Evolutionary conservation across 1,284 basidiomycete genomes (phyloP).

Genomic region (Sanguinoderma infundibulare): DNA sequence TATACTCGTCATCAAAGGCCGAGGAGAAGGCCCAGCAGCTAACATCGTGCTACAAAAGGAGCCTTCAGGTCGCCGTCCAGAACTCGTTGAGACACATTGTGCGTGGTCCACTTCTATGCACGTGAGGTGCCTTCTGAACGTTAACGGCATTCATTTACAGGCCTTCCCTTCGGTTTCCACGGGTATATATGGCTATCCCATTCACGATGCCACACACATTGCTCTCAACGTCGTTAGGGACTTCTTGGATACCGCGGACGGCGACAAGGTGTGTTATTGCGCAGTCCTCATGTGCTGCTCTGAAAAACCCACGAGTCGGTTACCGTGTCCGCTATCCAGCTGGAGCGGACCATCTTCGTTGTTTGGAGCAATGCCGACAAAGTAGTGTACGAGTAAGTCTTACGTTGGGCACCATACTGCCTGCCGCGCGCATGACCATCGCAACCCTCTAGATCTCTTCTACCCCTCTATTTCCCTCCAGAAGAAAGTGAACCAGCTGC

Average conservation of each 20-base stretch:
- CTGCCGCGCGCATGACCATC: background rate
- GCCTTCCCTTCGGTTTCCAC: constrained; percentile 85
- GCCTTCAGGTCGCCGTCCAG: constrained; percentile 65
- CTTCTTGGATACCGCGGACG: constrained; percentile 59
- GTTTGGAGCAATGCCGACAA: constrained; percentile 72
- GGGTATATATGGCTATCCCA: constrained; percentile 81
- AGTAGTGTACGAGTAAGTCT: constrained; percentile 64
- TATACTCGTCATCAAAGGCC: constrained; percentile 56
- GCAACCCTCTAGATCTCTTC: constrained; percentile 47
- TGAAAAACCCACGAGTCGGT: background rate
- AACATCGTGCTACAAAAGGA: constrained; percentile 73
- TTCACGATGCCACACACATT: constrained; percentile 70
- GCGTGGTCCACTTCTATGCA: constrained; percentile 22
- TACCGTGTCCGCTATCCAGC: constrained; percentile 41
- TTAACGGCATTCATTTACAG: constrained; percentile 41
- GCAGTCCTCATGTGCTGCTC: background rate
- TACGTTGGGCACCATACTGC: background rate
- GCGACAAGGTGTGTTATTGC: constrained; percentile 47
- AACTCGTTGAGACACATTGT: constrained; percentile 73
- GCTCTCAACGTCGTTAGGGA: constrained; percentile 64
- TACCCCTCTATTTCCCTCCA: constrained; percentile 68
- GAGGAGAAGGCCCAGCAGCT: constrained; percentile 60
- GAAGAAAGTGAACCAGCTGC: background rate
- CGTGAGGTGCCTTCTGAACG: background rate
- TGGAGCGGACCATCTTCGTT: constrained; percentile 76